These are phyloP conservation scores for Mycena pura DNA, from an alignment of 768 basidiomycete genomes.

Conservation along the genomic window DNA sequence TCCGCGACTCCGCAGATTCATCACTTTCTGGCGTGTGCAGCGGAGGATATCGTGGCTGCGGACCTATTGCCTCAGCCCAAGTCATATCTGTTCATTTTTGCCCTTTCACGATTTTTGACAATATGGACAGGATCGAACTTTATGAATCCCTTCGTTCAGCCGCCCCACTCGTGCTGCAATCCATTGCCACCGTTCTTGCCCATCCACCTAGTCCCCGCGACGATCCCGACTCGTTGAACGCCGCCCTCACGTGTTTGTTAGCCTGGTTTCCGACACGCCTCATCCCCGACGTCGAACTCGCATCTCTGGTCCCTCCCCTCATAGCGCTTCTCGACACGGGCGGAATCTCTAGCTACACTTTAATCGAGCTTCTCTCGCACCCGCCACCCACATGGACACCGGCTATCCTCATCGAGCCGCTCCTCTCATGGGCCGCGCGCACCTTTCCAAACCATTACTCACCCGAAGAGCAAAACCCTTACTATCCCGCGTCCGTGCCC, in stretches of 20 bases:
- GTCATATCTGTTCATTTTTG: slow-evolving; percentile 48
- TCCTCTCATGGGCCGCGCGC: slow-evolving; percentile 73
- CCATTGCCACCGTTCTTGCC: slow-evolving; percentile 65
- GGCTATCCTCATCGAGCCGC: slow-evolving; percentile 80
- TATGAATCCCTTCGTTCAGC: slow-evolving; percentile 71
- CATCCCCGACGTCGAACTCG: slow-evolving; percentile 61
- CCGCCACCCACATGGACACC: slow-evolving; percentile 76
- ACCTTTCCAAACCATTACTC: slow-evolving; percentile 28
- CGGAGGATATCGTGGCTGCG: slow-evolving; percentile 80
- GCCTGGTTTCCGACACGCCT: slow-evolving; percentile 75
- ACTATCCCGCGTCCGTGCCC: not conserved
- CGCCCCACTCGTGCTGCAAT: slow-evolving; percentile 72
- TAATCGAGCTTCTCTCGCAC: slow-evolving; percentile 80
- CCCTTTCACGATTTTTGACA: not conserved
- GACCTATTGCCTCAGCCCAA: slow-evolving; percentile 77
- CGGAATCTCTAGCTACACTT: slow-evolving; percentile 69
- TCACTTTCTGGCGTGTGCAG: slow-evolving; percentile 82
- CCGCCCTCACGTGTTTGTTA: slow-evolving; percentile 81
- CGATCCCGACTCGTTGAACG: slow-evolving; percentile 53
- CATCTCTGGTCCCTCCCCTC: slow-evolving; percentile 67
- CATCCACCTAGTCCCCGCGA: slow-evolving; percentile 32
- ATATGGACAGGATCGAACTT: slow-evolving; percentile 43
- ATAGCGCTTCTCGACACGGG: slow-evolving; percentile 63
- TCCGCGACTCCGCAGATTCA: slow-evolving; percentile 66
- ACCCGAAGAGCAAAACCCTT: slow-evolving; percentile 47